Evolutionary conservation across 2,329 filamentous ascomycete genomes (phyloP), one percentile per base, ranked within the genome.

Genomic region (Diaporthe sp.): DNA sequence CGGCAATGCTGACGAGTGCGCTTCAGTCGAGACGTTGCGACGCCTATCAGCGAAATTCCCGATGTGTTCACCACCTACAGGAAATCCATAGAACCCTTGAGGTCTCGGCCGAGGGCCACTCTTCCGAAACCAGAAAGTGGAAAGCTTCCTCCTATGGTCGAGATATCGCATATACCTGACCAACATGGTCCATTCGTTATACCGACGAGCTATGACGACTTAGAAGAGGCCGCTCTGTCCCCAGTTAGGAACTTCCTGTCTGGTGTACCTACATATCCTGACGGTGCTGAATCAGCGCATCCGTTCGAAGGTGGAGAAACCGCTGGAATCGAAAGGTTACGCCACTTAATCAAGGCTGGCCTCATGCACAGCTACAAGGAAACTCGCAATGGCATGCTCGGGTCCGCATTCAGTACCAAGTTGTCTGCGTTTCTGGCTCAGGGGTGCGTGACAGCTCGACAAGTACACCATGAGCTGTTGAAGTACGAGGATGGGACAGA

Each of bases 21-120:
- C 10, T 70, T 79, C 72, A 95, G 94, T 79, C 91, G 91, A 31
- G 94, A 96, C 80, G 82, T 94, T 9, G 13, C 68, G 44, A 76
- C 75, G 0, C 89, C 90, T 0, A 87, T 94, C 63, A 81, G 87
- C 3, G 89, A 94, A 2, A 86, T 95, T 1, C 93, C 93, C 2
- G 93, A 95, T 79, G 87, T 96, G 2, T 96, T 95, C 81, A 95
- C 94, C 0, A 89, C 89, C 0, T 96, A 93, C 79, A 90, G 93
- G 10, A 95, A 95, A 82, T 89, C 88, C 3, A 89, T 94, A 72
- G 94, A 95, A 78, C 94, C 94, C 0, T 85, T 96, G 2, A 89
- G 92, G 57, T 86, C 91, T 53, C 90, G 89, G 17, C 94, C 94
- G 5, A 89, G 94, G 55, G 81, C 86, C 1, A 81, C 87, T 0